Percentiles rank a stretch among this genome's conserved stretches.
Conservation (phyloP, 2,329 filamentous ascomycete genomes). For the Colletotrichum limetticola region DNA sequence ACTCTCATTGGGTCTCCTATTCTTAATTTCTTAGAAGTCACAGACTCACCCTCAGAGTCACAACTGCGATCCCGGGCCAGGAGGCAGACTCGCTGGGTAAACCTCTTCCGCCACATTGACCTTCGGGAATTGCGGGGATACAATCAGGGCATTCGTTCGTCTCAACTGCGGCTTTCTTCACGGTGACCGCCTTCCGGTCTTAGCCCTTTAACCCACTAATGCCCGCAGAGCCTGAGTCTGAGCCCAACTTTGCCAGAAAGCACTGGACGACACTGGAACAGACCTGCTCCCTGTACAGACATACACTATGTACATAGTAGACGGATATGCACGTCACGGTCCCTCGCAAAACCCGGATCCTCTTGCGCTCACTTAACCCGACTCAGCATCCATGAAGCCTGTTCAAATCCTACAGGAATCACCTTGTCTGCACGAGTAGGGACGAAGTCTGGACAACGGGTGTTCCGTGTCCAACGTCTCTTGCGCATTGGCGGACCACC, state of each 20-base stretch:
- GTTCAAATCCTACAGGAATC: slow-evolving; percentile 2
- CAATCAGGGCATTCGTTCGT: slow-evolving; percentile 31
- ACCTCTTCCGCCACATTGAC: slow-evolving; percentile 4
- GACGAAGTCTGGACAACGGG: neutral
- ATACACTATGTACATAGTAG: neutral
- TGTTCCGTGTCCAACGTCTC: neutral
- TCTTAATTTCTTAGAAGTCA: neutral
- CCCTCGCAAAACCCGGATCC: neutral
- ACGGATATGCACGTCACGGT: neutral
- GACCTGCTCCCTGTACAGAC: neutral
- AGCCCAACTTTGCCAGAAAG: neutral
- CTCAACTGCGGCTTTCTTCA: slow-evolving; percentile 26
- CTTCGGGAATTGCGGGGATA: slow-evolving; percentile 18
- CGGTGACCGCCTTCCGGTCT: slow-evolving; percentile 6
- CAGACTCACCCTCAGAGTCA: neutral
- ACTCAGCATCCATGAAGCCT: slow-evolving; percentile 29
- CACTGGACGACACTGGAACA: neutral
- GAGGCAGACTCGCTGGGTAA: neutral
- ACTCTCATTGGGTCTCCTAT: neutral
- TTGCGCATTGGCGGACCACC: neutral
- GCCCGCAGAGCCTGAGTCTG: slow-evolving; percentile 17
- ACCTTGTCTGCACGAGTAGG: slow-evolving; percentile 1
- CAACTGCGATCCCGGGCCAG: neutral
- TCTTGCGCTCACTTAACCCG: slow-evolving; percentile 7
- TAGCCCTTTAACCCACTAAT: slow-evolving; percentile 14